A percentile compares a stretch with the other conserved stretches of the same genome.
Conservation (phyloP, 805 yeast species). For the Babjeviella inositovora region DNA sequence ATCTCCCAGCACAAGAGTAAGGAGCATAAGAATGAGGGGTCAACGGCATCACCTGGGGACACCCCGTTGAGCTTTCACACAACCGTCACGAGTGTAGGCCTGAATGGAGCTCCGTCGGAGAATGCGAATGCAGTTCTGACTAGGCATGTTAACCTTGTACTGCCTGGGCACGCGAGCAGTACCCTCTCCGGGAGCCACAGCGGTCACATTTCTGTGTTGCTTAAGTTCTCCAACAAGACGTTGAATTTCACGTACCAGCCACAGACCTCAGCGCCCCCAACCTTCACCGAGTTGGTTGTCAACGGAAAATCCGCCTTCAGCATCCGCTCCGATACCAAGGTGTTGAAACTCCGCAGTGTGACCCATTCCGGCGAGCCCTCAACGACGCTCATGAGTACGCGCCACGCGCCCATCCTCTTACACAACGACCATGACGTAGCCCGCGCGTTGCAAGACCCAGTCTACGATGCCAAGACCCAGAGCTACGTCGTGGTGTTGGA, state of each 20-base stretch:
- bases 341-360: slow-evolving; percentile 16
- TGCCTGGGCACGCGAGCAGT: background rate
- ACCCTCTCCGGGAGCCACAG: background rate
- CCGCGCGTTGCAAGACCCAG: too few relatives aligned
- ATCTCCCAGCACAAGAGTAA: slow-evolving; percentile 17
- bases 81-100: slow-evolving; percentile 6
- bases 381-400: too few relatives aligned
- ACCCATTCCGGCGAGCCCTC: too few relatives aligned
- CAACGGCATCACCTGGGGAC: slow-evolving; percentile 7
- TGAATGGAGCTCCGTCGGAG: slow-evolving; percentile 6
- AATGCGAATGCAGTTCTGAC: slow-evolving; percentile 14
- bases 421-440: too few relatives aligned
- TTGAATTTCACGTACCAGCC: slow-evolving; percentile 55
- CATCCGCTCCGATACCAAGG: slow-evolving; percentile 17
- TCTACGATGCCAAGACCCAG: too few relatives aligned
- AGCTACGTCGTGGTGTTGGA: too few relatives aligned
- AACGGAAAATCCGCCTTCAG: slow-evolving; percentile 64
- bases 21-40: slow-evolving; percentile 2
- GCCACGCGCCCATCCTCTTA: too few relatives aligned
- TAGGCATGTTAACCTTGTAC: slow-evolving; percentile 13
- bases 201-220: slow-evolving; percentile 15
- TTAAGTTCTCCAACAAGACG: slow-evolving; percentile 34
- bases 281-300: slow-evolving; percentile 58
- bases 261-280: slow-evolving; percentile 63
- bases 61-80: slow-evolving; percentile 12